Evolutionary conservation across 495 filamentous ascomycete genomes (phyloP), one percentile per base, ranked within the genome.

Genomic region (Bacidia rubella): DNA sequence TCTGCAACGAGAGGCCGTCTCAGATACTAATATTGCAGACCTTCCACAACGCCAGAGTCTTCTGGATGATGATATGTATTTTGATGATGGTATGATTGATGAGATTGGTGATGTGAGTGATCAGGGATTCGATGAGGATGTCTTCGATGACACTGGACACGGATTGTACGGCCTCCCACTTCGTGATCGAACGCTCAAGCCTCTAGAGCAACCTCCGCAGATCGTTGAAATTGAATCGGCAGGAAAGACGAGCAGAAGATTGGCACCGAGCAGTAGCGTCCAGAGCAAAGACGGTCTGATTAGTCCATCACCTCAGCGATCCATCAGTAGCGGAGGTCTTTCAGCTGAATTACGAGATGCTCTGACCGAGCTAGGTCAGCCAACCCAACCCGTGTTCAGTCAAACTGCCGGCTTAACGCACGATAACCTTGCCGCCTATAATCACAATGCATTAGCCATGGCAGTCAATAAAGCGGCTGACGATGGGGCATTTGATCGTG

Each of bases 1-100:
- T 21, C 19, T 47, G 15, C 49, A 49, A 39, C n/a, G 40, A 17
- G 44, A 56, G 1, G 23, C 11, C 22, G 35, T 29, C 45, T 42
- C 41, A 15, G 58, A n/a, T 45, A 49, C 38, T 49, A 58, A 56
- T 49, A 12, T 46, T 45, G 54, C 45, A 27, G 49, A 32, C 41
- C 45, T 49, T 49, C 55, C 56, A 38, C 62, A 48, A 35, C 52
- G 54, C 22, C 49, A 52, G 24, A 52, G 67, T 29, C 56, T 66
- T 17, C 70, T 78, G 25, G 77, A 81, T 26, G 86, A 90, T 57
- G 86, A 90, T 53, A 65, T 92, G 40, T 92, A 92, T 60, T 92
- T 85, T 55, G 82, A 90, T 52, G 84, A 88, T 57, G 87, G 86
- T 2, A 70, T 87, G 42, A 83, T 85, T 58, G 80, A 76, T 61